Evolutionary conservation across 2,329 filamentous ascomycete species (phyloP), one percentile per base, ranked within the genome.

Genomic region (Talaromyces atroroseus): DNA sequence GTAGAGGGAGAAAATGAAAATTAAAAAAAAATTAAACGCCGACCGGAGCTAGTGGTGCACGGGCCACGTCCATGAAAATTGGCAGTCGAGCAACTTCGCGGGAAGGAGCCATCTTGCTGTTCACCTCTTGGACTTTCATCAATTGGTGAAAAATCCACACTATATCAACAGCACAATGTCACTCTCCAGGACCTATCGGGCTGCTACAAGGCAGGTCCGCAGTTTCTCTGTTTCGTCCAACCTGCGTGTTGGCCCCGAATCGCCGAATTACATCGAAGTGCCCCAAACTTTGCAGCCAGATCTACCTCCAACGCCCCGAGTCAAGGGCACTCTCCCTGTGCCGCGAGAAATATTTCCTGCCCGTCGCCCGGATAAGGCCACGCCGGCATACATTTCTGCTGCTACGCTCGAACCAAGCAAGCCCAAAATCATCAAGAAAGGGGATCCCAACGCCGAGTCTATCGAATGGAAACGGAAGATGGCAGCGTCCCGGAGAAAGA

Each of bases 201-300:
- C 67, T 64, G 68, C 69, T 64, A 63, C 65, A 34, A 62, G 67
- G 66, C 71, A 74, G 60, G 63, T 67, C 65, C 73, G 73, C 57
- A 66, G 71, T 54, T 74, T 76, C 63, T 63, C 70, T 49, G 70
- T 70, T 26, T 70, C 72, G 12, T 59, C 71, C 56, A 64, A 57
- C 47, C 65, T 67, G 58, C 66, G 70, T 63, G 68, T 74, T 54
- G 71, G 71, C 26, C 92, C 94, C 49, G 89, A 96, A 70, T 95
- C 91, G 36, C 92, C 94, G 48, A 82, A 83, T 62, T 97, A 88
- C 78, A 88, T 97, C 74, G 85, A 90, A 62, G 79, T 96, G 55
- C 92, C 92, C 49, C 80, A 80, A 63, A 82, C 88, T 49, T 81
- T 84, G n/a, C 90, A 96, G 70, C 84, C 86, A 51, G 80, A 82